These are phyloP conservation scores for Angomonas ambiguus DNA, from an alignment of 208 protist species.

Conservation along the genomic window DNA sequence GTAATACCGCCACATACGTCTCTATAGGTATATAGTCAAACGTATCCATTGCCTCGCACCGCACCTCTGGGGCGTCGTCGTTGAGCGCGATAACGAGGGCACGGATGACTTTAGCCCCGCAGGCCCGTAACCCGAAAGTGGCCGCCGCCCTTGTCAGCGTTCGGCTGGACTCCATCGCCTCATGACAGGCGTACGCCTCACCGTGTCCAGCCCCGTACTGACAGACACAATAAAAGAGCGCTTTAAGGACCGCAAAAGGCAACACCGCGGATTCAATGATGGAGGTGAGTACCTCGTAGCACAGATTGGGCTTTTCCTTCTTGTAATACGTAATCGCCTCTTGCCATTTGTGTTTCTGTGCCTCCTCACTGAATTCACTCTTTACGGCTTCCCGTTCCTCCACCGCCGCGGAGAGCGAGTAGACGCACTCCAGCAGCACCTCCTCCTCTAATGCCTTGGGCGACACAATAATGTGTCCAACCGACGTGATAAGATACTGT, in stretches of 20 bases:
- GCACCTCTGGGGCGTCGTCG: constrained; percentile 40
- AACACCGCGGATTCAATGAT: constrained; percentile 40
- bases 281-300: constrained; percentile 42
- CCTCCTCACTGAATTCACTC: background rate
- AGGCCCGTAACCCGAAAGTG: constrained; percentile 54
- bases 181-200: constrained; percentile 54
- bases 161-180: constrained; percentile 34
- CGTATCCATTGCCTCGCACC: constrained; percentile 45
- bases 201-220: constrained; percentile 53
- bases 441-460: constrained; percentile 37
- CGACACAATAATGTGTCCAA: constrained; percentile 29
- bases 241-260: constrained; percentile 43
- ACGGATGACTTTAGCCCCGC: constrained; percentile 49
- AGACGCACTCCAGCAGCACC: constrained; percentile 45
- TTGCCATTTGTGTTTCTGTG: background rate
- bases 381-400: background rate
- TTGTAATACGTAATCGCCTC: constrained; percentile 48
- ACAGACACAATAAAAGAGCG: constrained; percentile 53
- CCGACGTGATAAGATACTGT: constrained; percentile 32
- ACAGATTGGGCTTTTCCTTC: constrained; percentile 28
- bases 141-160: constrained; percentile 35
- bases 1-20: constrained; percentile 31
- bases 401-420: constrained; percentile 5
- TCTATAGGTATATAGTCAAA: constrained; percentile 32
- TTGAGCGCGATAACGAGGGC: constrained; percentile 56